These are phyloP conservation scores for Colletotrichum melonis DNA, from an alignment of 2,329 filamentous ascomycete species.

Conservation along the genomic window DNA sequence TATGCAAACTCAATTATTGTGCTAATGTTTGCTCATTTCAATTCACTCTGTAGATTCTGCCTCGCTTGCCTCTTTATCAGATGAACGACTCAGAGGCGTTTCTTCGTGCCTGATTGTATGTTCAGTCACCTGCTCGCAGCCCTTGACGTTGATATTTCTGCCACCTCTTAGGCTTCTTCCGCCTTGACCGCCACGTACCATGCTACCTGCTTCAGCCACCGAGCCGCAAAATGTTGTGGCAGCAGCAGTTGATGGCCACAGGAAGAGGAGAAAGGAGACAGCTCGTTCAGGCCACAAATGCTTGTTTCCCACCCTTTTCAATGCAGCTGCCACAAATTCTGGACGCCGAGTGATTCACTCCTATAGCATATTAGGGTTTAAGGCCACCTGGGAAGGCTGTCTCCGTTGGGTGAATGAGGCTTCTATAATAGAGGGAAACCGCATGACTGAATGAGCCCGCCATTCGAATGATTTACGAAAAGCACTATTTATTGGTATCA, in stretches of 20 bases:
- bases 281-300: background rate
- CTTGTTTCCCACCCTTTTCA: background rate
- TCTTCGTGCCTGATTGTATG: background rate
- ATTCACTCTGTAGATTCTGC: background rate
- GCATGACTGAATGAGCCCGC: background rate
- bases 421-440: background rate
- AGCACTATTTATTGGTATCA: background rate
- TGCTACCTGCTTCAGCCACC: background rate
- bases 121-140: background rate
- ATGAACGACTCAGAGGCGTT: background rate
- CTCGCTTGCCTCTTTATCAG: background rate
- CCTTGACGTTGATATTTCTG: no score
- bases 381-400: background rate
- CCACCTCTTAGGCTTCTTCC: background rate
- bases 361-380: background rate
- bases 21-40: background rate
- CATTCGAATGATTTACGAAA: background rate
- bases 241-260: background rate
- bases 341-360: background rate
- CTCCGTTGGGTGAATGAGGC: background rate
- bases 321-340: background rate
- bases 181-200: background rate
- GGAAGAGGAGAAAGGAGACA: background rate
- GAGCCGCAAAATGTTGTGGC: background rate
- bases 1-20: background rate